Base-by-base conservation (phyloP, 1,284 basidiomycete genomes). In the Malassezia pachydermatis region DNA sequence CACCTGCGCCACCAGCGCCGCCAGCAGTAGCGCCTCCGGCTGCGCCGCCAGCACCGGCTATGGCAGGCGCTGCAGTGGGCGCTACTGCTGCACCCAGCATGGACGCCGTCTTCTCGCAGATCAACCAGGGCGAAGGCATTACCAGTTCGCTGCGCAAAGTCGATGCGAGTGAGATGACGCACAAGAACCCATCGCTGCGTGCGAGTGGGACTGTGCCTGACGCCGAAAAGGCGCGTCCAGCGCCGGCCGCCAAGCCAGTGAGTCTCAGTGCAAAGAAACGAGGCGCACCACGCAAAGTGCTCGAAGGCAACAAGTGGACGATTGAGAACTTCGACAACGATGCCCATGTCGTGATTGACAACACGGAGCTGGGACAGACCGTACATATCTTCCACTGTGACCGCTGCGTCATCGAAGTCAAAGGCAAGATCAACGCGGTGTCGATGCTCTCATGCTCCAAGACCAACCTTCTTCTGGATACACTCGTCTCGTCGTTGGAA, bases 341-440 rank as follows among this genome's bases (percentile, higher is more conserved):
- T 63, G 74, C 76, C 5, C 73, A 75, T 13, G 76, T 99, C 51
- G 77, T 81, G 10, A 79, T 99, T 16, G 83, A 86, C 9, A 76
- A 88, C 19, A 83, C 79, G 11, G 83, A 86, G 67, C 76, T 92
- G 55, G 84, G 76, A 65, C 90, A 99, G 55, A 82, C 81, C 2
- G 81, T 98, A 51, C 92, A 88, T 73, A 76, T 98, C 41, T 98
- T 83, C 72, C 83, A 81, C 20, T 95, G 90, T 78, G 94, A 89
- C 76, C 84, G 84, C 65, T 80, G 81, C n/a, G 85, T 84, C 1
- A 76, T 99, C 44, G 75, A 86, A 50, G 77, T 99, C 71, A 84
- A 84, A 69, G 92, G 92, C 69, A 99, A 99, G 76, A 81, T 89
- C 63, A 99, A 98, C 67, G 90, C 89, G 4, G 81, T 98, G 28